Conservation (phyloP, 306 rosid species). For the Oxytropis ochrocephala region DNA sequence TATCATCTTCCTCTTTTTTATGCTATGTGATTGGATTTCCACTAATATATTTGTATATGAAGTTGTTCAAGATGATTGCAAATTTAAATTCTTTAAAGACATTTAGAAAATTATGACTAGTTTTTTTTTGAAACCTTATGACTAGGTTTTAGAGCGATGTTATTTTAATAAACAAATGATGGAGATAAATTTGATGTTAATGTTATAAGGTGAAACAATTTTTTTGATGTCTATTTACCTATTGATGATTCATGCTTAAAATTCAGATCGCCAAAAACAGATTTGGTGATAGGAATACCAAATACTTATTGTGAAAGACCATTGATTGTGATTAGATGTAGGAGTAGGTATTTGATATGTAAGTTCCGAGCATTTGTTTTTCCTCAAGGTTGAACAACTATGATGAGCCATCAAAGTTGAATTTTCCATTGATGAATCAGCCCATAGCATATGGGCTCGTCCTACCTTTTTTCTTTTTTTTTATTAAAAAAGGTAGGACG, state of each 20-base stretch:
- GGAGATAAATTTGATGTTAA: neutral
- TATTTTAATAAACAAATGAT: neutral
- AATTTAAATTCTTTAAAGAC: neutral
- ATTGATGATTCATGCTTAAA: neutral
- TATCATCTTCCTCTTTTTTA: neutral
- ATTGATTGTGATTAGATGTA: neutral
- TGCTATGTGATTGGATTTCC: slow-evolving; percentile 14
- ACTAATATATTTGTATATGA: neutral
- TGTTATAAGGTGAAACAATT: neutral
- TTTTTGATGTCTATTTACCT: neutral
- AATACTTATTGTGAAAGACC: neutral
- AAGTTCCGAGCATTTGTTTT: too few species aligned
- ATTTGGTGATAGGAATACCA: neutral
- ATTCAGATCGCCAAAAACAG: neutral
- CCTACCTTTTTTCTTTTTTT: too few species aligned
- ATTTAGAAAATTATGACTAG: neutral
- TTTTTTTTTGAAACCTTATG: neutral
- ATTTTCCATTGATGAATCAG: too few species aligned
- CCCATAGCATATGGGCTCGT: too few species aligned
- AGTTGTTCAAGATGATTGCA: neutral
- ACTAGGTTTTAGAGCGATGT: neutral
- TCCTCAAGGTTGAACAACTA: too few species aligned
- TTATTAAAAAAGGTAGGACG: too few species aligned
- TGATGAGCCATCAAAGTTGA: too few species aligned
- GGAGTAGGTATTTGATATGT: neutral